These are phyloP conservation scores for Ceratobasidium sp. DNA, from an alignment of 1,284 basidiomycete species.

Conservation along the genomic window DNA sequence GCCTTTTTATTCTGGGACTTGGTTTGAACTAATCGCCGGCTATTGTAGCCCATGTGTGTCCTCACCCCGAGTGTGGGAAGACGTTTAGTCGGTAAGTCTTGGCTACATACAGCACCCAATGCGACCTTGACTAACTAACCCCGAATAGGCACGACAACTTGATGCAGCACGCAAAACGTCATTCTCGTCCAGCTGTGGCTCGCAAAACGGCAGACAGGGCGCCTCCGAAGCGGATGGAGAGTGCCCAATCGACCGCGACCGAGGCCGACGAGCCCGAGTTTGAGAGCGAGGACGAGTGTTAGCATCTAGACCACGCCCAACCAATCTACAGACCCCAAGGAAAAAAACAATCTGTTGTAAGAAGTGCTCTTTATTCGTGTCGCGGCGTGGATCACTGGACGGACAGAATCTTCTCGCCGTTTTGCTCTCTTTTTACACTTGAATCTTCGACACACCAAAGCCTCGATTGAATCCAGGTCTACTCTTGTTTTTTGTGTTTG, in stretches of 20 bases:
- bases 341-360: constrained; percentile 1
- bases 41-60: constrained; percentile 74
- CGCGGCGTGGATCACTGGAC: constrained; percentile 27
- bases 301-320: constrained; percentile 55
- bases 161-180: constrained; percentile 73
- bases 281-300: constrained; percentile 99
- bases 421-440: not conserved
- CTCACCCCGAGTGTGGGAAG: constrained; percentile 77
- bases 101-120: no score
- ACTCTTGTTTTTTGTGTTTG: not conserved
- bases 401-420: constrained; percentile 18
- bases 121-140: not conserved
- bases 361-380: constrained; percentile 21
- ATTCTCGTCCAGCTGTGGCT: constrained; percentile 47
- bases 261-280: constrained; percentile 92
- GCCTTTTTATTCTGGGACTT: constrained; percentile 34
- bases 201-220: not conserved
- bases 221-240: not conserved
- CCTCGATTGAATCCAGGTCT: not conserved
- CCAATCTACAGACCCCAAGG: not conserved
- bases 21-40: constrained; percentile 26
- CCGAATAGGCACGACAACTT: constrained; percentile 65
- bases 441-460: constrained; percentile 3
- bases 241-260: constrained; percentile 27
- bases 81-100: constrained; percentile 73